phyloP scores from a whole-genome alignment of 805 yeast genomes.

The Kazachstania psychrophila region DNA sequence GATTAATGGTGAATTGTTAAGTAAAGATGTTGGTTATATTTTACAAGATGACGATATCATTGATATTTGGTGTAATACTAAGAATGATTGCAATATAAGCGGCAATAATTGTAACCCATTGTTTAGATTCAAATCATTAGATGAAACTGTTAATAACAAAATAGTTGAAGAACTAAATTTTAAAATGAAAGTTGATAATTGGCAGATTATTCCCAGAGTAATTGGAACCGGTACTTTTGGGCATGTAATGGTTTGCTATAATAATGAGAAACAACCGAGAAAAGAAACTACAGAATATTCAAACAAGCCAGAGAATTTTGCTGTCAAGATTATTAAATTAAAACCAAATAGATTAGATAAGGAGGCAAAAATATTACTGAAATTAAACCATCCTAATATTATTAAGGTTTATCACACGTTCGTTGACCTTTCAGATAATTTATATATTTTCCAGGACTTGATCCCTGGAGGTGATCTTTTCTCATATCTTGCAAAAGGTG shows the following conservation, averaged over 20 bases:
- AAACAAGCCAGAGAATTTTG: constrained; percentile 32
- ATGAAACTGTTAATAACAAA: neutral
- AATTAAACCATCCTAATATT: constrained; percentile 41
- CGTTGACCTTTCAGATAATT: constrained; percentile 17
- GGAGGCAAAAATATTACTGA: constrained; percentile 37
- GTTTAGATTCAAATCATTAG: constrained; percentile 1
- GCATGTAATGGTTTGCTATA: constrained; percentile 30
- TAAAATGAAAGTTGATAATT: constrained; percentile 21
- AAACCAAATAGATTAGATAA: constrained; percentile 25
- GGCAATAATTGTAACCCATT: neutral
- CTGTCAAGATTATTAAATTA: constrained; percentile 40
- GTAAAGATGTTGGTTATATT: constrained; percentile 28
- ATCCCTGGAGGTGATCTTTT: constrained; percentile 52
- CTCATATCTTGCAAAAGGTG: constrained; percentile 41
- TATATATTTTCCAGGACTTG: constrained; percentile 42
- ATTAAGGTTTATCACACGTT: constrained; percentile 36
- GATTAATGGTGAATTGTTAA: constrained; percentile 32
- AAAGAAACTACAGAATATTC: neutral
- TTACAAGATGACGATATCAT: constrained; percentile 35
- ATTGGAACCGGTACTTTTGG: constrained; percentile 56
- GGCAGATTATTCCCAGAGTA: constrained; percentile 36
- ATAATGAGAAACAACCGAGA: neutral
- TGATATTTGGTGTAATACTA: constrained; percentile 25
- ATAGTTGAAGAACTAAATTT: constrained; percentile 13
- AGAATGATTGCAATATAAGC: neutral